Percentiles rank a stretch among this genome's conserved stretches.
These are phyloP conservation scores for Staphylotrichum tortipilum DNA, from an alignment of 495 filamentous ascomycete genomes.

Conservation along the genomic window DNA sequence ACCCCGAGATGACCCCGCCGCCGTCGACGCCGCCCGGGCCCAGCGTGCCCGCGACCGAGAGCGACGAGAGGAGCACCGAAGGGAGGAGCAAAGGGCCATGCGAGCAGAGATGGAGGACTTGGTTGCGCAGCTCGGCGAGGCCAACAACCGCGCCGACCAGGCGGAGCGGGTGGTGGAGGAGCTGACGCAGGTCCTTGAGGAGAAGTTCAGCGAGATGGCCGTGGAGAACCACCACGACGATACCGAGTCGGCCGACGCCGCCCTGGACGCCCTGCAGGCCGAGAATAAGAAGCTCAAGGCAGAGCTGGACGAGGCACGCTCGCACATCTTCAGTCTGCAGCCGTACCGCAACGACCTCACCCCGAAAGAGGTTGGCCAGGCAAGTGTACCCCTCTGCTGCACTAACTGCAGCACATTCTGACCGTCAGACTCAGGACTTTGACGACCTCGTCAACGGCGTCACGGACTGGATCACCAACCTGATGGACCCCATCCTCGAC, in stretches of 20 bases:
- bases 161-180: conserved; percentile 11
- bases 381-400: conserved; percentile 1
- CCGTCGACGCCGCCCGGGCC: background rate
- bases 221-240: background rate
- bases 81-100: background rate
- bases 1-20: conserved; percentile 4
- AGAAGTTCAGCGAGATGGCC: background rate
- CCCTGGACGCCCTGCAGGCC: background rate
- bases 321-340: conserved; percentile 30
- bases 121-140: conserved; percentile 1
- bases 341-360: conserved; percentile 24
- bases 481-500: conserved; percentile 19
- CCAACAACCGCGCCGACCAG: conserved; percentile 10
- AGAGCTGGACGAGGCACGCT: conserved; percentile 21
- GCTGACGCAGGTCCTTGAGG: background rate
- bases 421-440: conserved; percentile 15
- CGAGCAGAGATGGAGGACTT: background rate
- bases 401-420: background rate
- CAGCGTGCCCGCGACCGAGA: background rate
- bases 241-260: no score
- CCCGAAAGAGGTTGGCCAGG: conserved; percentile 18
- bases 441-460: conserved; percentile 19
- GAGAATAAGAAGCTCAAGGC: conserved; percentile 12
- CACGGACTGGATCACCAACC: conserved; percentile 19
- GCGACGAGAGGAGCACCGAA: no score